Evolutionary conservation across 768 basidiomycete genomes (phyloP), one percentile per base, ranked within the genome.

Genomic region (Boletales sp.): DNA sequence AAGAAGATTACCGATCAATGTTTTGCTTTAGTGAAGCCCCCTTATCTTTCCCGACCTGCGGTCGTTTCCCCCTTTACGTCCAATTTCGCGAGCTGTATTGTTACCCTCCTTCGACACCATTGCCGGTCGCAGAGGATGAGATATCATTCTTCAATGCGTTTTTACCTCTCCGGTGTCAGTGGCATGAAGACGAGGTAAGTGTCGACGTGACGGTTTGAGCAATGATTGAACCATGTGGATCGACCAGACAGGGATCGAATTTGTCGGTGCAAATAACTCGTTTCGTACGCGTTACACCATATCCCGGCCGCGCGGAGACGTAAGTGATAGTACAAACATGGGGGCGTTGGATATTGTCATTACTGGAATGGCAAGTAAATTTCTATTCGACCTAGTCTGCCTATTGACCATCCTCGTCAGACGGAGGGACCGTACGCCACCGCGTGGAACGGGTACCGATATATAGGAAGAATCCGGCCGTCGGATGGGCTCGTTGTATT

Each of bases 401-500:
- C 6, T 15, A 38, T 17, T 59, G 19, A 55, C 41, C 42, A 6
- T 33, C 19, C 25, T 12, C 37, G 25, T 30, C 57, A 81, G 80
- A 77, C 77, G 7, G 79, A 79, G 47, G 68, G 69, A 34, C 66
- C 63, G 15, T 71, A 77, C 51, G 70, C 72, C 19, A 63, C 68
- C 17, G 79, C 79, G 2, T 87, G 84, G 85, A 82, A 80, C 2
- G 73, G 70, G 4, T 79, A 76, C 49, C 73, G 66, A 42, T 70
- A 85, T 44, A 62, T 79, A 37, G 85, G 85, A 34, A 77, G 83
- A 30, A 69, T 86, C 13, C 70, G 85, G 30, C 65, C 79, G 8
- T 70, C 71, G 35, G 85, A 87, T 63, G 85, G 85, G 13, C 67
- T 85, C 35, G 68, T 84, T 28, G 73, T 78, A 4, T 63, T 86